These are phyloP conservation scores for Wickerhamiella bombiphila DNA, from an alignment of 805 yeast genomes.

Conservation along the genomic window DNA sequence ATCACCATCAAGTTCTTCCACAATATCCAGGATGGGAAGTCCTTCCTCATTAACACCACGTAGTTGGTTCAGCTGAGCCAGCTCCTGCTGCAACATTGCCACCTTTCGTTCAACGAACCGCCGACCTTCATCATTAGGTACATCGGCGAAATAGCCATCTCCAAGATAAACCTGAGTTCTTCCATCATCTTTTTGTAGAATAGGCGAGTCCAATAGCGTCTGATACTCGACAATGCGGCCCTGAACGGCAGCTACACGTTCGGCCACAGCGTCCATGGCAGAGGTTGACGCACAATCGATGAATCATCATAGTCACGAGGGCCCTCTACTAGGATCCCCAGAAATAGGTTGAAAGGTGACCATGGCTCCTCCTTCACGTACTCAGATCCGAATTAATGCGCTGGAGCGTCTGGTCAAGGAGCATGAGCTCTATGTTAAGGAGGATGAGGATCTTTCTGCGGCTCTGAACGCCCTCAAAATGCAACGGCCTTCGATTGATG, in stretches of 20 bases:
- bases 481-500: slow-evolving; percentile 33
- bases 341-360: too few species aligned
- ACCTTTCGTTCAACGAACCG: slow-evolving; percentile 14
- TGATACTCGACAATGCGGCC: slow-evolving; percentile 7
- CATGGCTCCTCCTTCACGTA: slow-evolving; percentile 51
- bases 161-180: slow-evolving; percentile 18
- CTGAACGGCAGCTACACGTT: slow-evolving; percentile 1
- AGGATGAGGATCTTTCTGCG: slow-evolving; percentile 38
- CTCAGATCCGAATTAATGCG: slow-evolving; percentile 60
- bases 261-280: slow-evolving; percentile 1
- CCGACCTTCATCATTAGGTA: slow-evolving; percentile 11
- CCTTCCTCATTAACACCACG: slow-evolving; percentile 30
- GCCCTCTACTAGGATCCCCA: too few species aligned
- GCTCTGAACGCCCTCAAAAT: slow-evolving; percentile 33
- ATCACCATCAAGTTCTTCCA: slow-evolving; percentile 75
- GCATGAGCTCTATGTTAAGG: slow-evolving; percentile 43
- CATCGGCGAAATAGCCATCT: slow-evolving; percentile 21
- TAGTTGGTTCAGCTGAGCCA: slow-evolving; percentile 8
- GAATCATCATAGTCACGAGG: too few species aligned
- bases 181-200: slow-evolving; percentile 1
- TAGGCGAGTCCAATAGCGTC: slow-evolving; percentile 1
- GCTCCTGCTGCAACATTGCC: slow-evolving; percentile 6
- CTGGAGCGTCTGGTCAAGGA: slow-evolving; percentile 57
- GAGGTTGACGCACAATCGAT: too few species aligned
- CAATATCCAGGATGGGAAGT: slow-evolving; percentile 63